Conservation (phyloP, 805 yeast species). For the Zygosaccharomyces bailii region DNA sequence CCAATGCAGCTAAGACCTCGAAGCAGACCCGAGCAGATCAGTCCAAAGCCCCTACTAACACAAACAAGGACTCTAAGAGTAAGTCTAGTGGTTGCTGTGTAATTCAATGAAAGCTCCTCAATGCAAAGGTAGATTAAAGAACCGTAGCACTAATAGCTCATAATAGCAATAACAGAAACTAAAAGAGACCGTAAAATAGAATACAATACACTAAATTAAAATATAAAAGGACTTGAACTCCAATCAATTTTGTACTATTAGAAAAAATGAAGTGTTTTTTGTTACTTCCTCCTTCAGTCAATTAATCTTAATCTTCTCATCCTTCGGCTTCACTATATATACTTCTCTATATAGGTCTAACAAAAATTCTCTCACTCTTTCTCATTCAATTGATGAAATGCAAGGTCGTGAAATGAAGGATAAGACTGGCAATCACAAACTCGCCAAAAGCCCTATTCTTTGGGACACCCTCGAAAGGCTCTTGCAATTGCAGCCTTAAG, state of each 20-base stretch:
- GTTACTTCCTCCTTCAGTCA: conserved; percentile 1
- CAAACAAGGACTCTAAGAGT: conserved; percentile 8
- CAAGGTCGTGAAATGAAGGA: conserved; percentile 81
- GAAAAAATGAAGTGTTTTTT: not conserved
- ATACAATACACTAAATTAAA: not conserved
- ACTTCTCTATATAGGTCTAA: conserved; percentile 5
- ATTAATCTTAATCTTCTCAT: not conserved
- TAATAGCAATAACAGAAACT: not conserved
- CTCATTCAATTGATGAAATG: conserved; percentile 76
- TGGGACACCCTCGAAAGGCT: conserved; percentile 43
- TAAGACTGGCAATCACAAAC: conserved; percentile 78
- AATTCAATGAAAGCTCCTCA: conserved; percentile 12
- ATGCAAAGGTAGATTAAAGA: too few relatives aligned
- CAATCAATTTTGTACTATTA: conserved; percentile 1
- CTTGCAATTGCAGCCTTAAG: conserved; percentile 67
- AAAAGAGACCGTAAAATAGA: not conserved
- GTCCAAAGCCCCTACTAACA: conserved; percentile 7
- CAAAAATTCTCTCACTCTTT: too few relatives aligned
- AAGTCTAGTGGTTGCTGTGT: conserved; percentile 19
- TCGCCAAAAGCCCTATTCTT: conserved; percentile 79
- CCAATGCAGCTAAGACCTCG: conserved; percentile 8
- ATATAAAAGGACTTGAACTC: not conserved
- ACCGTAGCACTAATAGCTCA: not conserved
- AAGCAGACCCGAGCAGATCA: conserved; percentile 18
- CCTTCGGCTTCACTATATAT: conserved; percentile 2